Evolutionary conservation across 495 filamentous ascomycete species (phyloP), one percentile per base, ranked within the genome.

Genomic region (Neurospora sp.): DNA sequence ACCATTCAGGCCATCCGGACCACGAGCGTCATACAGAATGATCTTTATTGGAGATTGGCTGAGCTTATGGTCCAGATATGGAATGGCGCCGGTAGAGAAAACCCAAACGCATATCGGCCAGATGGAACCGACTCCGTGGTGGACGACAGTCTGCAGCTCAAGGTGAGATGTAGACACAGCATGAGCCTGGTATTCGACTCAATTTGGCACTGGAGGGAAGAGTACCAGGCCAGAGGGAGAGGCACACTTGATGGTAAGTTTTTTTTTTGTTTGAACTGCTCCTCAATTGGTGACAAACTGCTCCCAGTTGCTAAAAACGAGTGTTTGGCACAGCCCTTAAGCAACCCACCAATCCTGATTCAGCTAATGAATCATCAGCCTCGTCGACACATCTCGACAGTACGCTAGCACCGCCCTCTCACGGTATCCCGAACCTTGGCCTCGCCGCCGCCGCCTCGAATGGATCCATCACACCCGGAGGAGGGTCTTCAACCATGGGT

Each of bases 51-150:
- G 83, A 88, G 94, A 40, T 84, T 97, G 35, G 94, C 93, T 0
- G 94, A 98, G 78, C 90, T 98, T 17, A 88, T 97, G 78, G 93
- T 93, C 3, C 94, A 97, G 81, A 90, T 98, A 82, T 98, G 93
- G 94, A 91, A 92, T 77, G 88, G 91, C 9, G 89, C 89, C 22
- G 87, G 89, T 40, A 85, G 89, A 72, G 83, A 88, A 35, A 80
- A 80, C 42, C 81, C 78, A 69, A 81, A 74, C 70, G 83, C 76
- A 45, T 80, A 77, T 37, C 79, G 81, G 37, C 80, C 78, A 22
- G 77, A 81, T 39, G 82, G 83, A 48, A 81, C 85, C 70, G 75
- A 75, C 20, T 79, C 82, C 38, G 79, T 79, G 48, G 83, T 88
- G 14, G 93, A 97, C 78, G 91, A 92, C 83, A 90, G 85, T 42